phyloP scores from a whole-genome alignment of 2,329 filamentous ascomycete genomes.

The Hyphodiscus sp. region DNA sequence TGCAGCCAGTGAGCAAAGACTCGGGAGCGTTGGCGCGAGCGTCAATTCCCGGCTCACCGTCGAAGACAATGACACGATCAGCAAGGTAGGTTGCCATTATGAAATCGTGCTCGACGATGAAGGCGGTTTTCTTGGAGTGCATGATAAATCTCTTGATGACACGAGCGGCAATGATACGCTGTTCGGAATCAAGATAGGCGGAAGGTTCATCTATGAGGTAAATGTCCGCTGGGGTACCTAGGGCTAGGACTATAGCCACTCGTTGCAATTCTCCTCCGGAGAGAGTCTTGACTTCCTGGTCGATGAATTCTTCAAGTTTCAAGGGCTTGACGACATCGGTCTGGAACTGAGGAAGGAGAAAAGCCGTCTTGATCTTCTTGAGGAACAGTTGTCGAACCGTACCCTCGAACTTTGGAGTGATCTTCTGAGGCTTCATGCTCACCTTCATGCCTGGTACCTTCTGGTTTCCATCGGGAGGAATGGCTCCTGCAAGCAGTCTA shows the following conservation, averaged over 20 bases:
- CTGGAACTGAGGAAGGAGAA: slow-evolving; percentile 96
- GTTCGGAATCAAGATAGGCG: slow-evolving; percentile 96
- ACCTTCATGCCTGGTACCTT: slow-evolving; percentile 92
- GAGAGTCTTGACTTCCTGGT: slow-evolving; percentile 98
- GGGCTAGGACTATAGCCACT: slow-evolving; percentile 95
- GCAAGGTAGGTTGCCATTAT: slow-evolving; percentile 79
- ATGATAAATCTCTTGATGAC: slow-evolving; percentile 99
- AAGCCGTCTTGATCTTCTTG: slow-evolving; percentile 98
- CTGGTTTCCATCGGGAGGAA: slow-evolving; percentile 78
- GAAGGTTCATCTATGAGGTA: slow-evolving; percentile 98
- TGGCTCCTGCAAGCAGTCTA: slow-evolving; percentile 84
- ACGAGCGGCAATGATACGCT: slow-evolving; percentile 93
- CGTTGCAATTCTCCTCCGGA: slow-evolving; percentile 99
- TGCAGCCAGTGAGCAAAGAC: slow-evolving; percentile 87
- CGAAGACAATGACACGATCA: slow-evolving; percentile 97
- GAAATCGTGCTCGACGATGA: slow-evolving; percentile 99
- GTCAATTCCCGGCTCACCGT: slow-evolving; percentile 84
- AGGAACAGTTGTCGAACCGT: slow-evolving; percentile 98
- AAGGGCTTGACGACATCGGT: slow-evolving; percentile 99
- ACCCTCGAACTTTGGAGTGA: slow-evolving; percentile 95
- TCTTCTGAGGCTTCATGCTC: slow-evolving; percentile 99
- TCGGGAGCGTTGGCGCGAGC: slow-evolving; percentile 85
- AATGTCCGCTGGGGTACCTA: slow-evolving; percentile 93
- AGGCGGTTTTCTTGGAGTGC: slow-evolving; percentile 99
- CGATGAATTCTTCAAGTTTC: slow-evolving; percentile 97